Percentiles rank a stretch among this genome's conserved stretches.
These are phyloP conservation scores for Pyrrhoderma noxium DNA, from an alignment of 1,284 basidiomycete species.

Conservation along the genomic window DNA sequence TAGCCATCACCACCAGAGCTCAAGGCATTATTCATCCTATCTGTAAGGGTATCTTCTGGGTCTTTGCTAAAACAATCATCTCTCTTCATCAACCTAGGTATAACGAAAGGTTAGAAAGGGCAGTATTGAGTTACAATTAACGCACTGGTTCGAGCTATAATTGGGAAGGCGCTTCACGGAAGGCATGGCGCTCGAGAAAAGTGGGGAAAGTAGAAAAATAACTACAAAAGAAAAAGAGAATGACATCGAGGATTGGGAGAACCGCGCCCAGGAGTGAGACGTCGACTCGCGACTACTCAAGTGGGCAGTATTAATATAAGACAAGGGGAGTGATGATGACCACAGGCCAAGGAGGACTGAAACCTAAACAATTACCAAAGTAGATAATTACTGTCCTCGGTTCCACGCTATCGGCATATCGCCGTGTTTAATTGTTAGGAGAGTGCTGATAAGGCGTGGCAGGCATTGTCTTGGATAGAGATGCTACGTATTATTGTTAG, in stretches of 20 bases:
- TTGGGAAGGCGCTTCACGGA: neutral
- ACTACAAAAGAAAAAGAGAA: neutral
- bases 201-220: slow-evolving; percentile 4
- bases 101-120: neutral
- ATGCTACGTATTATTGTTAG: no score
- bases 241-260: no score
- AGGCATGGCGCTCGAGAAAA: slow-evolving; percentile 6
- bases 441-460: no score
- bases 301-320: neutral
- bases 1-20: slow-evolving; percentile 59
- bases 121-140: no score
- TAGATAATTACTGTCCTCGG: no score
- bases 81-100: neutral
- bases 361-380: no score
- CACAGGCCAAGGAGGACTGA: no score
- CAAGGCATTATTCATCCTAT: slow-evolving; percentile 60
- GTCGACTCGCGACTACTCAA: no score
- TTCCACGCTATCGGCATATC: no score
- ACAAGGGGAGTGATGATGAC: neutral
- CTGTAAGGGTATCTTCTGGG: slow-evolving; percentile 57
- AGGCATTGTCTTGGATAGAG: no score
- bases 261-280: neutral
- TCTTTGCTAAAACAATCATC: slow-evolving; percentile 43
- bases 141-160: slow-evolving; percentile 1
- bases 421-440: no score